Conservation (phyloP, 345 rosid genomes). For the Cardamine resedifolia region DNA sequence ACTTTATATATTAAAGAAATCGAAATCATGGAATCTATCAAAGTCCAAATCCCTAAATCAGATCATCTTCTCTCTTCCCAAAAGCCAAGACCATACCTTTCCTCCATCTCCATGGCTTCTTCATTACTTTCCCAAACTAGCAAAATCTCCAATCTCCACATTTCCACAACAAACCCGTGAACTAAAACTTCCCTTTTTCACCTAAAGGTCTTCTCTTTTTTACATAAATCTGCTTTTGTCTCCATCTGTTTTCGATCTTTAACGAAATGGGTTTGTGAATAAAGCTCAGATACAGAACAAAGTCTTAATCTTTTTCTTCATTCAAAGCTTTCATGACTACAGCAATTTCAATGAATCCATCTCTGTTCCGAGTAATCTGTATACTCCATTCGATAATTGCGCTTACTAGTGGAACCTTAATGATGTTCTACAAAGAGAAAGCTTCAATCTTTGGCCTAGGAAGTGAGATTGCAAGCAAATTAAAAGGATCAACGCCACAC, state of each 20-base stretch:
- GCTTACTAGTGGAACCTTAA: conserved; percentile 61
- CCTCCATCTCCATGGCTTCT: conserved; percentile 36
- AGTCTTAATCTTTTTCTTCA: neutral
- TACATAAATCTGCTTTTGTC: neutral
- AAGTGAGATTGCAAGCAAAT: conserved; percentile 55
- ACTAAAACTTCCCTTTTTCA: neutral
- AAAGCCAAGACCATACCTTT: conserved; percentile 33
- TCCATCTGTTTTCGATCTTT: neutral
- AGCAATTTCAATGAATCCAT: conserved; percentile 31
- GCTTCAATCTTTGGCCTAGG: conserved; percentile 65
- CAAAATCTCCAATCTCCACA: neutral
- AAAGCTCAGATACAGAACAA: neutral
- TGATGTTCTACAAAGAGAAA: conserved; percentile 79
- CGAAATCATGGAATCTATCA: conserved; percentile 38
- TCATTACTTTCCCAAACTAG: conserved; percentile 24
- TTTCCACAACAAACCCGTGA: conserved; percentile 23
- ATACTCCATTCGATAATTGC: conserved; percentile 75
- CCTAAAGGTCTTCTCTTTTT: neutral
- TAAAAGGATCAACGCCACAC: conserved; percentile 84
- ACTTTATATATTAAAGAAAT: conserved; percentile 17
- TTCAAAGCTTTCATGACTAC: conserved; percentile 16
- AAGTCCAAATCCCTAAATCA: conserved; percentile 39
- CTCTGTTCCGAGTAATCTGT: conserved; percentile 47
- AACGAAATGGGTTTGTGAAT: conserved; percentile 1
- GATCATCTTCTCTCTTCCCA: conserved; percentile 29